phyloP scores from a whole-genome alignment of 371 early-diverging fungal species.

The Zopfochytrium polystomum region DNA sequence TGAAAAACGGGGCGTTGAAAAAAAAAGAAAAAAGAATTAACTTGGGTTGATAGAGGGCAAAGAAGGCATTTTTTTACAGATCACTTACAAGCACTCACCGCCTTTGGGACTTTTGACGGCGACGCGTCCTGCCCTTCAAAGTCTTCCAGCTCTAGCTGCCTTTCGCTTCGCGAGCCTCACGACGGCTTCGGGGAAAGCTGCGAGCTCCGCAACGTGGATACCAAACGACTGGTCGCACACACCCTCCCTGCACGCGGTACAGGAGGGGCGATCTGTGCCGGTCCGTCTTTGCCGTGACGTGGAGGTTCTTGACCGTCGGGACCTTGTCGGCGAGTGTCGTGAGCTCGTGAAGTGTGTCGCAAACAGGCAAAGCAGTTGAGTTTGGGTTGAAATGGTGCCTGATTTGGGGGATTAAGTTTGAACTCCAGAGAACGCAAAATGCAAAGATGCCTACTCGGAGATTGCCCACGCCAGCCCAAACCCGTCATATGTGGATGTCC shows the following conservation, averaged over 20 bases:
- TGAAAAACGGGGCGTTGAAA: too few species aligned
- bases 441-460: conserved; percentile 67
- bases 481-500: conserved; percentile 98
- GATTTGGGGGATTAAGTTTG: too few species aligned
- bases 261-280: conserved; percentile 66
- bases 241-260: conserved; percentile 82
- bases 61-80: conserved; percentile 1
- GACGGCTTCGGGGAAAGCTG: conserved; percentile 86
- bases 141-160: conserved; percentile 77
- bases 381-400: too few species aligned
- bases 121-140: conserved; percentile 28
- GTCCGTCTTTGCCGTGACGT: conserved; percentile 63
- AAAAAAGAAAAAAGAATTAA: too few species aligned
- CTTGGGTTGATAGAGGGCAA: conserved; percentile 20
- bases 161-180: conserved; percentile 82
- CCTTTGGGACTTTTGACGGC: too few species aligned
- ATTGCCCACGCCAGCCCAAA: conserved; percentile 95
- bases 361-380: conserved; percentile 86
- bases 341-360: conserved; percentile 98
- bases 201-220: conserved; percentile 96
- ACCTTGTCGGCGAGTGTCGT: conserved; percentile 73
- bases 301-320: conserved; percentile 76
- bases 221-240: conserved; percentile 98
- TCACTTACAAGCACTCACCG: conserved; percentile 11
- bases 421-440: conserved; percentile 15